Evolutionary conservation across 768 basidiomycete genomes (phyloP).

Genomic region (Mycena leptocephala): DNA sequence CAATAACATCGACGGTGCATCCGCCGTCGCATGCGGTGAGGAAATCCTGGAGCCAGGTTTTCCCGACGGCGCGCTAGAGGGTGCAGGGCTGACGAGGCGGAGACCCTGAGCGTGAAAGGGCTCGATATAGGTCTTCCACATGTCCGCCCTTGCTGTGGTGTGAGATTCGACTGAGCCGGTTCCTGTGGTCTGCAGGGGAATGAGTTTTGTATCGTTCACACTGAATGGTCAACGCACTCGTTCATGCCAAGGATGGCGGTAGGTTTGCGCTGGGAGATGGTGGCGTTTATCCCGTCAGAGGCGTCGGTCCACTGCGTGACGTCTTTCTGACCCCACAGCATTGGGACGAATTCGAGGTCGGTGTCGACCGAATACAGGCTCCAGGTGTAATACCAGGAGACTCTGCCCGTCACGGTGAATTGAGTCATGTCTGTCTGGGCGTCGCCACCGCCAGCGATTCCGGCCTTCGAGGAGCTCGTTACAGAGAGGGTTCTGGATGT

Average conservation of each 20-base stretch:
- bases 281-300: conserved; percentile 52
- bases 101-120: conserved; percentile 63
- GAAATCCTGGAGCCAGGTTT: conserved; percentile 70
- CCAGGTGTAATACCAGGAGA: conserved; percentile 75
- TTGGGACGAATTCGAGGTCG: conserved; percentile 68
- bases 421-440: conserved; percentile 59
- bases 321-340: conserved; percentile 66
- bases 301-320: conserved; percentile 57
- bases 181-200: conserved; percentile 46
- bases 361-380: conserved; percentile 52
- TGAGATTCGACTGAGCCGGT: conserved; percentile 65
- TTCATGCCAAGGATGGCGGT: conserved; percentile 69
- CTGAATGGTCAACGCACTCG: conserved; percentile 53
- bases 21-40: conserved; percentile 62
- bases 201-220: not conserved
- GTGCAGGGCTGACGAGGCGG: conserved; percentile 69
- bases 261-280: conserved; percentile 54
- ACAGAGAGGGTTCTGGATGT: conserved; percentile 37
- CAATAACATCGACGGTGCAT: conserved; percentile 73
- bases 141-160: conserved; percentile 61
- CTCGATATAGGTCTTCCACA: conserved; percentile 70
- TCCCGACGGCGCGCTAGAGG: conserved; percentile 69
- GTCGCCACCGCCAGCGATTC: conserved; percentile 66
- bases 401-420: conserved; percentile 61
- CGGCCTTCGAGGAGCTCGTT: conserved; percentile 62